Evolutionary conservation across 306 rosid genomes (phyloP), one percentile per base, ranked within the genome.

Genomic region (Arachis stenosperma): DNA sequence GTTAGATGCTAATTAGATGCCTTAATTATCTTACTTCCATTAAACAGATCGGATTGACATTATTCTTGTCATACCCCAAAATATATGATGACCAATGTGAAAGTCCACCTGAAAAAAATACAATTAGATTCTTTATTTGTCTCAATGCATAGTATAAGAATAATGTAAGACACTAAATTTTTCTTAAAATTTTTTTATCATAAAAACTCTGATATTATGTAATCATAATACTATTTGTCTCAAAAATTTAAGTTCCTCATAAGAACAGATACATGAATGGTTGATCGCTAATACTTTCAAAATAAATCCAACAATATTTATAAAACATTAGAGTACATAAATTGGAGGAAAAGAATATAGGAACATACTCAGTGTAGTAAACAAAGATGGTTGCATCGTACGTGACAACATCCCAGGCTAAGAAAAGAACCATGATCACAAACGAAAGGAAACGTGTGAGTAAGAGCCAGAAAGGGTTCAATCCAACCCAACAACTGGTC

Each of bases 281-380:
- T 22, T 22, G 27, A 22, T 22, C 27, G 27, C 27, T 22, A 22
- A 22, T 22, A 1, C 27, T 22, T 22, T 22, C 37, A 33, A 33
- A 33, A 2, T 33, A 4, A 33, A 33, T 33, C 37, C 37, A 33
- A 33, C 4, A 33, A 33, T 33, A 4, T 2, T 46, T 9, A 10
- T 10, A 46, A 46, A 12, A 44, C 9, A 9, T 44, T 44, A 1
- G 48, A 22, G 12, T 44, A 44, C 48, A 44, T 6, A 44, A 47
- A 47, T 11, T 48, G 7, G 15, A 11, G 17, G 54, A 3, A 47
- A 9, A 4, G 52, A 47, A 44, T 10, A 8, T 10, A 8, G 54
- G 54, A 48, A 36, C 82, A 61, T 81, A 88, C 89, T 88, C 92
- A 5, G 92, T 85, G 69, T 88, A 88, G 86, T 88, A 88, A 33